Base-by-base conservation (phyloP, 1,284 basidiomycete genomes). In the Cutaneotrichosporon dermatis region DNA sequence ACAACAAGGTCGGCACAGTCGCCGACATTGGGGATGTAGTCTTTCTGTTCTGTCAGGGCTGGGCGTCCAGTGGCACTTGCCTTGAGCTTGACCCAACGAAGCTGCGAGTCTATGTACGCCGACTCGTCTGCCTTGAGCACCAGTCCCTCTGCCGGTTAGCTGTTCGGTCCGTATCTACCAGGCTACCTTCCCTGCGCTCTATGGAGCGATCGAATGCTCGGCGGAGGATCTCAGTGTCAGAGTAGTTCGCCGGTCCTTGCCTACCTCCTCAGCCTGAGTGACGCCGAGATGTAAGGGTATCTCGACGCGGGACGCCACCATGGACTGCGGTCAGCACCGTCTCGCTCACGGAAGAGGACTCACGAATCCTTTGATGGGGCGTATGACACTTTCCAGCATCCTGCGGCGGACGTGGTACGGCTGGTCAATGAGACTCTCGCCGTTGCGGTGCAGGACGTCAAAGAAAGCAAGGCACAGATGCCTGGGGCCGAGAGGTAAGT, bases 401-500 rank as follows among this genome's bases (percentile, higher is more conserved):
- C 72, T 68, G 25, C 89, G 83, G 5, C 92, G 84, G 9, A 79
- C 62, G 0, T 74, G 73, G 67, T 92, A 92, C 0, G 85, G 73
- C 3, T 72, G 70, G 2, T 80, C 75, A 6, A 91, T 69, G 9
- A 90, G 77, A 5, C 82, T 86, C 35, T 76, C 62, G 11, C 79
- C 83, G 64, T 92, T 83, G 0, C 90, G 75, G 15, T 83, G 74
- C 3, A 95, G 80, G 10, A 92, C 70, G 66, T 93, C 92, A 68
- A 93, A 94, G 79, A 91, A 93, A 4, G 89, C 86, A 5, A 93
- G 80, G 12, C 85, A 88, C 4, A 92, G 83, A 61, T 86, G 88
- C 4, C 85, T 34, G 43, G 7, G 13, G 12, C 42, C 34, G 9
- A 11, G 5, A 6, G 52, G 42, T 15, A 10, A 13, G 36, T 12